Conservation (phyloP, 805 yeast genomes). For the Yarrowia osloensis region DNA sequence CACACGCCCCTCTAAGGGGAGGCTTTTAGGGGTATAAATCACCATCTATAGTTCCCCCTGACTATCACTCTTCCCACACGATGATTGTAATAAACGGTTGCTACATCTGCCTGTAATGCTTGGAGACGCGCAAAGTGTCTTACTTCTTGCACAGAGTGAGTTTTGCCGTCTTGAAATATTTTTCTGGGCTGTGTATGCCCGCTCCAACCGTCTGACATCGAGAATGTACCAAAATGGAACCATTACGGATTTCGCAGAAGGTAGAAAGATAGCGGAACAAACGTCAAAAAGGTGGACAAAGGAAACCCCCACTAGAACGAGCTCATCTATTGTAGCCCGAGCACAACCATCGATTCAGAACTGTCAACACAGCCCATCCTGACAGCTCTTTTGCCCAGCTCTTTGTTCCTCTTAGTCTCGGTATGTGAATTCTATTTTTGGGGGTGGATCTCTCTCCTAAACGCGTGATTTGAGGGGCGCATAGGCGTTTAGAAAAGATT, state of each 20-base stretch:
- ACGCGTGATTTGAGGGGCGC: not conserved
- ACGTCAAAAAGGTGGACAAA: not conserved
- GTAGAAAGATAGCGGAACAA: not conserved
- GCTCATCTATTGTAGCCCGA: no score
- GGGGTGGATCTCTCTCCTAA: not conserved
- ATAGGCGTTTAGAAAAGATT: not conserved
- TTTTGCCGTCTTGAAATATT: not conserved
- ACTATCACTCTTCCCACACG: not conserved
- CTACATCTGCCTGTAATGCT: not conserved
- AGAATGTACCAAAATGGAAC: not conserved
- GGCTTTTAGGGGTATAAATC: not conserved
- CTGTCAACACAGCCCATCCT: not conserved
- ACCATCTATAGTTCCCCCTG: not conserved
- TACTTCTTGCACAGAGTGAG: not conserved
- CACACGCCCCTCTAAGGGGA: not conserved
- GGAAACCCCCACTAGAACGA: no score
- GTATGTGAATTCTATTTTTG: not conserved
- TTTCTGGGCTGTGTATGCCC: slow-evolving; percentile 3
- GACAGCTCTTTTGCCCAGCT: not conserved
- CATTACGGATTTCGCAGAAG: not conserved
- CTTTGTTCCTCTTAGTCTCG: not conserved
- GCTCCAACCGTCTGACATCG: not conserved
- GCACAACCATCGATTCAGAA: not conserved
- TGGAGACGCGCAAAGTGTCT: not conserved
- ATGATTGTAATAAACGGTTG: not conserved